Base-by-base conservation (phyloP, 805 yeast genomes). In the Kuraishia capsulata region DNA sequence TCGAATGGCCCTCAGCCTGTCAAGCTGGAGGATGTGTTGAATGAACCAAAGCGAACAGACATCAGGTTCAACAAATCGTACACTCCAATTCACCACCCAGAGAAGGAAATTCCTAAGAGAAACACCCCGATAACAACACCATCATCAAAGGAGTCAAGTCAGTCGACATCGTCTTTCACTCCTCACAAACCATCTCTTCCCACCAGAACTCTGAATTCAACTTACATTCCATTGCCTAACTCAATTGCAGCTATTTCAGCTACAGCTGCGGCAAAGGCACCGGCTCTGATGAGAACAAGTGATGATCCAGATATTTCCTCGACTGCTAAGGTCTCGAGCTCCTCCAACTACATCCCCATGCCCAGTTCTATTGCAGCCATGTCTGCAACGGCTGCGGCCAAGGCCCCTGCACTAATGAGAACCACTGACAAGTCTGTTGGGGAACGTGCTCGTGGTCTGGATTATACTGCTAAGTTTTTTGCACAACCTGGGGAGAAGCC, bases 381-480 rank as follows among this genome's bases (percentile, higher is more conserved):
- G 23, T 50, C 52, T 3, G 53, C 54, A 2, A 19, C 43, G 1
- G 46, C 50, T 1, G 52, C 51, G 4, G 54, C 54, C 4, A 47
- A 45, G 33, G 53, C 55, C 0, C 52, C 50, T 14, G 44, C 43
- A 13, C 39, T 50, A 33, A 44, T 33, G 39, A 37, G 26, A n/a
- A 38, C 16, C 9, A 30, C 33, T 5, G 49, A 45, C 14, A 25
- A 44, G 4, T 19, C 46, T 1, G 30, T 41, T 3, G 48, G 47
- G 6, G 50, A 44, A 24, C 40, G 43, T 24, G 34, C 44, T 3
- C 43, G 42, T 4, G 46, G 39, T 33, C 26, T 47, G 24, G 20
- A 13, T 20, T 33, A 35, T 17, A 43, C 37, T 17, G 50, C 47
- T 8, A 38, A 38, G 32, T 35, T 39, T 3, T 24, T 46, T 9